These are phyloP conservation scores for Protostelium mycophagum DNA, from an alignment of 78 protist genomes.

Conservation along the genomic window DNA sequence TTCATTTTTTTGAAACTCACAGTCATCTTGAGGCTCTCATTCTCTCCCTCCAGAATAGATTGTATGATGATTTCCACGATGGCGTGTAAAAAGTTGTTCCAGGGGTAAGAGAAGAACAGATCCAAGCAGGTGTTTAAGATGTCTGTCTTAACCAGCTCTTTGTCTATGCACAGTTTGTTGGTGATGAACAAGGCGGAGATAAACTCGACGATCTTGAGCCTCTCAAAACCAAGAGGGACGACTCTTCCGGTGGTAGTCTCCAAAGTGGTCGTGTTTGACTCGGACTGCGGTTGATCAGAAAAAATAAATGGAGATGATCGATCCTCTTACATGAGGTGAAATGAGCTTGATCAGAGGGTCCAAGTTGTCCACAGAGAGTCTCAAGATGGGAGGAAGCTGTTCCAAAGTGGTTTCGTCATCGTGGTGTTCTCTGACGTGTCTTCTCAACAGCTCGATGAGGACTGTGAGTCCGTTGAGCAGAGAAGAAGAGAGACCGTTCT, in stretches of 20 bases:
- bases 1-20: constrained; percentile 2
- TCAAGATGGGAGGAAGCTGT: not conserved
- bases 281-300: not conserved
- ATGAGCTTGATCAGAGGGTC: not conserved
- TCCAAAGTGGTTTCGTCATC: not conserved
- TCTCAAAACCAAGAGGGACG: constrained; percentile 57
- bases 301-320: not conserved
- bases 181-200: constrained; percentile 57
- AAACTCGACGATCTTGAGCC: constrained; percentile 58
- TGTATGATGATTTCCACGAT: constrained; percentile 51
- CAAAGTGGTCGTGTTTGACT: not conserved
- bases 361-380: not conserved
- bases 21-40: constrained; percentile 38
- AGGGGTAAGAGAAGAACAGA: constrained; percentile 47
- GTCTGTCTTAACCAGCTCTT: constrained; percentile 42
- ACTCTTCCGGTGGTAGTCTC: constrained; percentile 50
- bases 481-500: constrained; percentile 38
- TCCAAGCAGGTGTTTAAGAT: constrained; percentile 55
- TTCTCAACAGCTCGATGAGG: constrained; percentile 52
- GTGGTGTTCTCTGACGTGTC: constrained; percentile 17
- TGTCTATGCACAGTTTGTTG: constrained; percentile 60
- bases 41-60: constrained; percentile 41
- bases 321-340: not conserved
- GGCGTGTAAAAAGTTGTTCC: constrained; percentile 60
- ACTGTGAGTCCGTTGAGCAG: constrained; percentile 56